Conservation (phyloP, 1,284 basidiomycete genomes). For the Sphagnurus paluster region DNA sequence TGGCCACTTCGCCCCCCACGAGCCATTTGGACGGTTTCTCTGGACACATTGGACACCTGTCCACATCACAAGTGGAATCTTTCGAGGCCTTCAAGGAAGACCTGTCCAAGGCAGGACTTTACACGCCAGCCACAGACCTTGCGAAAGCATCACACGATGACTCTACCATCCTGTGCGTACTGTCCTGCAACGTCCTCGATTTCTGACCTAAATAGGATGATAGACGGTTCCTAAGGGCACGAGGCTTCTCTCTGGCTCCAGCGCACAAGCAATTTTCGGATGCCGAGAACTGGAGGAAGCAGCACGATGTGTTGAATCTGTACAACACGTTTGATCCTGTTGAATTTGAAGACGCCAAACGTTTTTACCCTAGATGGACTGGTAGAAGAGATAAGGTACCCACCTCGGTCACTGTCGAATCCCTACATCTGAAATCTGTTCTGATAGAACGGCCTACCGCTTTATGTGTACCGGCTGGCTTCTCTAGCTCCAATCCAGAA, state of each 20-base stretch:
- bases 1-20: slow-evolving; percentile 2
- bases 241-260: slow-evolving; percentile 59
- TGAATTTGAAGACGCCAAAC: slow-evolving; percentile 60
- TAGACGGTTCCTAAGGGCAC: slow-evolving; percentile 77
- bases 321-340: slow-evolving; percentile 56
- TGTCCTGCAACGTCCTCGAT: not conserved
- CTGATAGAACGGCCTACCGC: slow-evolving; percentile 62
- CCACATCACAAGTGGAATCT: slow-evolving; percentile 44
- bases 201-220: not conserved
- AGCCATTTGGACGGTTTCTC: slow-evolving; percentile 23
- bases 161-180: slow-evolving; percentile 60
- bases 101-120: slow-evolving; percentile 50
- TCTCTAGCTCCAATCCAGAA: slow-evolving; percentile 55
- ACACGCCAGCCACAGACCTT: slow-evolving; percentile 37
- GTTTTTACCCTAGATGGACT: slow-evolving; percentile 79
- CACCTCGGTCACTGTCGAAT: not conserved
- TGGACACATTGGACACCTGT: slow-evolving; percentile 57
- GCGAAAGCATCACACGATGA: slow-evolving; percentile 60
- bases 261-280: slow-evolving; percentile 71
- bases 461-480: slow-evolving; percentile 72
- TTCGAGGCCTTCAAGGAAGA: slow-evolving; percentile 53
- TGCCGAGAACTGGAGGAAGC: slow-evolving; percentile 63
- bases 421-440: not conserved
- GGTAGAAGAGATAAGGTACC: slow-evolving; percentile 71
- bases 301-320: slow-evolving; percentile 59